phyloP scores from a whole-genome alignment of 257 asterid genomes.

The Solanum stenotomum region DNA sequence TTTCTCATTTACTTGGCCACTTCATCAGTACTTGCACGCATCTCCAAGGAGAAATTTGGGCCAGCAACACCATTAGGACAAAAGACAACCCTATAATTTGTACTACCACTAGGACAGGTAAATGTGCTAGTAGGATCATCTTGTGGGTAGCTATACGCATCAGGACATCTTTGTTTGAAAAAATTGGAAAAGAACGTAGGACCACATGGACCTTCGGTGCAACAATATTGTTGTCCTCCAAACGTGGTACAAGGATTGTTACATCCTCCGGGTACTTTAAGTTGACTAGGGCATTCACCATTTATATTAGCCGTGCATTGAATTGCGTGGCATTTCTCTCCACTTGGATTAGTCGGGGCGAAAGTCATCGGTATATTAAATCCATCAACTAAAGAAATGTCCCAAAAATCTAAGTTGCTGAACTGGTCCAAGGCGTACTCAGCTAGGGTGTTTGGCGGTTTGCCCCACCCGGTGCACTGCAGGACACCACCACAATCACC shows the following conservation, averaged over 20 bases:
- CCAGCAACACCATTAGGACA: constrained; percentile 21
- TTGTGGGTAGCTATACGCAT: constrained; percentile 41
- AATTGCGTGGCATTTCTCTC: constrained; percentile 19
- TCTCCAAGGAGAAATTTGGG: not conserved
- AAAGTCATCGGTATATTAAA: constrained; percentile 57
- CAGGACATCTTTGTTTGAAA: constrained; percentile 38
- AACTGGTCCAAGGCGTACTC: constrained; percentile 48
- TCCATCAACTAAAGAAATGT: constrained; percentile 39
- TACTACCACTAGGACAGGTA: constrained; percentile 39
- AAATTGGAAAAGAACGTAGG: constrained; percentile 28
- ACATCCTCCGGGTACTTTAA: constrained; percentile 34
- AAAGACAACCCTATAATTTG: constrained; percentile 36
- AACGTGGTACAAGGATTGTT: constrained; percentile 41
- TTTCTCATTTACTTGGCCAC: not conserved
- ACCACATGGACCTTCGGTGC: constrained; percentile 20
- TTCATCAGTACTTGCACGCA: not conserved
- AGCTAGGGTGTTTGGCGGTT: constrained; percentile 42
- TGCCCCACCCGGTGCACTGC: constrained; percentile 27
- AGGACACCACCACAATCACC: constrained; percentile 55
- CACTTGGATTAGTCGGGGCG: constrained; percentile 24
- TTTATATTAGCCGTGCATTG: constrained; percentile 31
- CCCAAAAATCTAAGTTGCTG: constrained; percentile 38
- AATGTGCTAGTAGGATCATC: constrained; percentile 42
- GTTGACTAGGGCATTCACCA: constrained; percentile 33
- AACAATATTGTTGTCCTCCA: constrained; percentile 25